These are phyloP conservation scores for Elongisporangium prolatum DNA, from an alignment of 352 stramenopile genomes.

Conservation along the genomic window DNA sequence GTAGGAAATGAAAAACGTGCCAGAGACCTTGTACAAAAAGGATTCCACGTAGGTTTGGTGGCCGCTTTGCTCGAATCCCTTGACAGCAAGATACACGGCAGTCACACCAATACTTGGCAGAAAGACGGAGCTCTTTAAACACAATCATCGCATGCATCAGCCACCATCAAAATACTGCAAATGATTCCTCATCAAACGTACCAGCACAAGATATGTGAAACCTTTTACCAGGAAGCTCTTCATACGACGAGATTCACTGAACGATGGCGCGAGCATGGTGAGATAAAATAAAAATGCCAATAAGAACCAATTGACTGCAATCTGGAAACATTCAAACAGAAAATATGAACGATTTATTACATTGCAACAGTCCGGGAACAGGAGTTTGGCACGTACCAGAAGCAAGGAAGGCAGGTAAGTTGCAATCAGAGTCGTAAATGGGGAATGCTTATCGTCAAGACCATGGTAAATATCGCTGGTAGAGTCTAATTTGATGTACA, in stretches of 20 bases:
- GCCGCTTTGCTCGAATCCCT: conserved; percentile 41
- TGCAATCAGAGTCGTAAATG: conserved; percentile 55
- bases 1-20: conserved; percentile 87
- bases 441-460: conserved; percentile 35
- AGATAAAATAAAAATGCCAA: conserved; percentile 66
- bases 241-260: conserved; percentile 60
- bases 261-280: conserved; percentile 58
- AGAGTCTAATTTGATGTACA: conserved; percentile 80
- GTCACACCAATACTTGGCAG: conserved; percentile 76
- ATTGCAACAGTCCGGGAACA: too few relatives aligned
- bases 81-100: conserved; percentile 68
- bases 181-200: conserved; percentile 15
- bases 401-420: conserved; percentile 73
- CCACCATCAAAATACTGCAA: not conserved
- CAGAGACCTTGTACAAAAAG: conserved; percentile 79
- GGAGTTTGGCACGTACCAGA: conserved; percentile 26
- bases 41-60: conserved; percentile 64
- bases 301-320: conserved; percentile 71
- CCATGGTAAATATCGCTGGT: conserved; percentile 50
- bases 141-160: not conserved
- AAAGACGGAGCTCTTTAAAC: conserved; percentile 62
- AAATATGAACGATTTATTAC: too few relatives aligned
- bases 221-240: conserved; percentile 71
- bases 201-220: conserved; percentile 74
- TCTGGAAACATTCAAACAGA: too few relatives aligned